A percentile compares a stretch with the other conserved stretches of the same genome.
phyloP scores from a whole-genome alignment of 345 rosid species.

The Gossypium turneri region DNA sequence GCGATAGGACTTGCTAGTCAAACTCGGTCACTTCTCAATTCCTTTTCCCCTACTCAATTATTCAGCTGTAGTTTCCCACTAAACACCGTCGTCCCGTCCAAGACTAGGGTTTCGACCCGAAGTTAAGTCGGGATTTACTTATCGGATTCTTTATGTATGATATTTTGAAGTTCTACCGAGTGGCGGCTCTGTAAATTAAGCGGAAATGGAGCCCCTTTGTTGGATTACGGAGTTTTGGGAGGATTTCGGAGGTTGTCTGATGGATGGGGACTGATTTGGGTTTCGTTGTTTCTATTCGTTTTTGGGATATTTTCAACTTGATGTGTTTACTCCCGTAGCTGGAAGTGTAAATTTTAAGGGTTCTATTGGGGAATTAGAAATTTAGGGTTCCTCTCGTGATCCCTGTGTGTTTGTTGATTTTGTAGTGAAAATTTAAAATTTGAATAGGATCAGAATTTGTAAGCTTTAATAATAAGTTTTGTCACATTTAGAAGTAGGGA shows the following conservation, averaged over 20 bases:
- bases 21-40: neutral
- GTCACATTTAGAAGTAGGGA: slow-evolving; percentile 10
- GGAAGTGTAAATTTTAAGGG: slow-evolving; percentile 11
- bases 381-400: slow-evolving; percentile 17
- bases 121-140: neutral
- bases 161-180: slow-evolving; percentile 18
- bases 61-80: neutral
- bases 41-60: neutral
- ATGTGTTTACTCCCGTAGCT: neutral
- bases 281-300: slow-evolving; percentile 4
- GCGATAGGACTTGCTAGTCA: neutral
- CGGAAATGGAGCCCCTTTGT: slow-evolving; percentile 15
- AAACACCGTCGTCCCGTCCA: neutral
- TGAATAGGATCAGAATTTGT: slow-evolving; percentile 13
- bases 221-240: slow-evolving; percentile 7
- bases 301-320: slow-evolving; percentile 5
- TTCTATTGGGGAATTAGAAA: neutral
- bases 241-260: slow-evolving; percentile 9
- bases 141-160: neutral
- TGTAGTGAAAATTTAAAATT: neutral
- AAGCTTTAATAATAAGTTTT: neutral
- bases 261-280: slow-evolving; percentile 21
- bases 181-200: slow-evolving; percentile 9
- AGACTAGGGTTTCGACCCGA: neutral
- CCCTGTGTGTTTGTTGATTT: slow-evolving; percentile 6